phyloP scores from a whole-genome alignment of 495 filamentous ascomycete genomes.

The Penicillium taxi region DNA sequence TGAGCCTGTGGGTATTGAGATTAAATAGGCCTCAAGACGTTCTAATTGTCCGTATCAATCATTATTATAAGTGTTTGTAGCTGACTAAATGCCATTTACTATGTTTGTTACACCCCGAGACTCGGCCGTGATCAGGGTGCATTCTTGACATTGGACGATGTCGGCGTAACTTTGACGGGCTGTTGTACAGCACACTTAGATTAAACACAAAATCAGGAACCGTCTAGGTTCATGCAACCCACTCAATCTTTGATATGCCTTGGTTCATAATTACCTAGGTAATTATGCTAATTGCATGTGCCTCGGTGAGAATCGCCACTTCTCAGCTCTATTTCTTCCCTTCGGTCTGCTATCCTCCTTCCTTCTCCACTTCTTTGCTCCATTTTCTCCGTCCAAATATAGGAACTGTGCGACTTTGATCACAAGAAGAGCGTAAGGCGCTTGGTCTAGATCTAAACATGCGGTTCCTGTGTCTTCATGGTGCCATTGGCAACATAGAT shows the following conservation, averaged over 20 bases:
- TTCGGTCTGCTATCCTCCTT: conserved; percentile 1
- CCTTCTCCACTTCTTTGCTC: background rate
- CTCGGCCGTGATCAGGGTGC: conserved; percentile 3
- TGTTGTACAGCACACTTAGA: conserved; percentile 7
- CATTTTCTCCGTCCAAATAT: background rate
- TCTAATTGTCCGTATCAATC: no score
- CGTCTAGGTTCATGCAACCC: conserved; percentile 12
- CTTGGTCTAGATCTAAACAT: conserved; percentile 12
- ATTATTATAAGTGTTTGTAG: background rate
- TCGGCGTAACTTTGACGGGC: conserved; percentile 11
- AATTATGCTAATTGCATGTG: conserved; percentile 16
- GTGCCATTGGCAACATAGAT: conserved; percentile 27
- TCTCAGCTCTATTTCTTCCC: conserved; percentile 8
- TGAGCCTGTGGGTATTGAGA: conserved; percentile 1
- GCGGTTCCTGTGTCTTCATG: conserved; percentile 24
- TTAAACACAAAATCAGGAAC: conserved; percentile 18
- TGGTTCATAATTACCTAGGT: background rate
- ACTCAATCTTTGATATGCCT: conserved; percentile 8
- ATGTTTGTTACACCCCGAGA: conserved; percentile 4
- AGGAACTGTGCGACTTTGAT: conserved; percentile 5
- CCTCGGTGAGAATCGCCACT: conserved; percentile 10
- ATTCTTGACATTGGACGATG: conserved; percentile 6
- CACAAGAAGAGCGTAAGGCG: background rate
- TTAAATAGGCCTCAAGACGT: conserved; percentile 12
- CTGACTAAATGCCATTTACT: background rate